These are phyloP conservation scores for Camellia sinensis DNA, from an alignment of 148 eudicot genomes.

Conservation along the genomic window DNA sequence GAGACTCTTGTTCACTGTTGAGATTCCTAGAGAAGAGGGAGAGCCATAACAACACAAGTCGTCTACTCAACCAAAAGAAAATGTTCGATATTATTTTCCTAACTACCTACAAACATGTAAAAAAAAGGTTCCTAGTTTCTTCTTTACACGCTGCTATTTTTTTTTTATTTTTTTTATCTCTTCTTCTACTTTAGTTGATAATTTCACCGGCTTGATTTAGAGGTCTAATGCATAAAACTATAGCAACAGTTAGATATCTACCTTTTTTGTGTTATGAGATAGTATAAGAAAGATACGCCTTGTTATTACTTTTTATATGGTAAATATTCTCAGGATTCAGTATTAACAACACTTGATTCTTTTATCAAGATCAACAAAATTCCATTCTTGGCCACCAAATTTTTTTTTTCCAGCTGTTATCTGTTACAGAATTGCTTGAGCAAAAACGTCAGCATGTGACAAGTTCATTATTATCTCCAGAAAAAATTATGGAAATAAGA, in stretches of 20 bases:
- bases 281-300: not conserved
- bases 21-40: not conserved
- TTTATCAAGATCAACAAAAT: conserved; percentile 4
- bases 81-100: too few relatives aligned
- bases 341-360: not conserved
- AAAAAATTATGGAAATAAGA: not conserved
- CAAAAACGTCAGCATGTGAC: too few relatives aligned
- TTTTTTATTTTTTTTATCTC: too few relatives aligned
- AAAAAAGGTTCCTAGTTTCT: too few relatives aligned
- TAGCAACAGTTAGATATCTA: too few relatives aligned
- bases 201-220: too few relatives aligned
- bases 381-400: not conserved
- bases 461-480: not conserved
- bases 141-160: too few relatives aligned
- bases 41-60: not conserved
- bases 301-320: not conserved
- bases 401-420: not conserved
- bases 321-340: not conserved
- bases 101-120: too few relatives aligned
- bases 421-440: too few relatives aligned
- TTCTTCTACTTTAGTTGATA: too few relatives aligned
- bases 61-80: too few relatives aligned
- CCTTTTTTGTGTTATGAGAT: not conserved
- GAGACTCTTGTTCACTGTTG: conserved; percentile 16
- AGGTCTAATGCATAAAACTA: not conserved